phyloP scores from a whole-genome alignment of 305 asterid species.

The Fraxinus xanthoxyloides region DNA sequence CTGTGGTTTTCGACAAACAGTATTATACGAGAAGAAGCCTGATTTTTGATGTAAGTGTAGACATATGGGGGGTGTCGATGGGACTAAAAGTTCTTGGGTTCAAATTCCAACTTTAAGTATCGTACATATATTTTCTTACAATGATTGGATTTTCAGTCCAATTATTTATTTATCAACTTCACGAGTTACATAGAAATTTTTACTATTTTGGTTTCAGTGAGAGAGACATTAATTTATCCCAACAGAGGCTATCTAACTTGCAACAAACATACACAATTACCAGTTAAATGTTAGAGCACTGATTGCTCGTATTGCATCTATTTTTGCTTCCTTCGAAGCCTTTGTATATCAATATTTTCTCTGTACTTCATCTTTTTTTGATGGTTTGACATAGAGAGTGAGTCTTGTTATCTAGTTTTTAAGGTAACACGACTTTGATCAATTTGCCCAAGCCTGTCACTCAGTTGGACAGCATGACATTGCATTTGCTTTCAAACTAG shows the following conservation, averaged over 20 bases:
- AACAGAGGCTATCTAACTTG: neutral
- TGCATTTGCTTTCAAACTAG: neutral
- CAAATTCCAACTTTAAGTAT: neutral
- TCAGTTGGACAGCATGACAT: neutral
- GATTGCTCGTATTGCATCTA: neutral
- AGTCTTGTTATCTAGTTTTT: neutral
- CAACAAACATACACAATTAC: neutral
- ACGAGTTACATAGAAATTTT: neutral
- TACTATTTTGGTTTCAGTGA: neutral
- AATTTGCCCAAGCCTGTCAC: neutral
- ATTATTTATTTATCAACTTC: neutral
- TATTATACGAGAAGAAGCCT: neutral
- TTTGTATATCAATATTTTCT: neutral
- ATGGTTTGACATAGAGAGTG: neutral
- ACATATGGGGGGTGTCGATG: neutral
- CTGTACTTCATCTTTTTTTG: neutral
- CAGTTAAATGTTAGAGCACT: neutral
- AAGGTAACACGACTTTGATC: neutral
- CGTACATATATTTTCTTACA: neutral
- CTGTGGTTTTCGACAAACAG: neutral
- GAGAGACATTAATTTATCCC: neutral
- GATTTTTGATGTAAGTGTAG: neutral
- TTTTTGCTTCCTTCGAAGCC: neutral
- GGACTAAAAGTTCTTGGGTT: neutral
- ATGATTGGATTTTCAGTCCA: neutral